These are phyloP conservation scores for Hypocreales sp. DNA, from an alignment of 2,329 filamentous ascomycete genomes.

Conservation along the genomic window DNA sequence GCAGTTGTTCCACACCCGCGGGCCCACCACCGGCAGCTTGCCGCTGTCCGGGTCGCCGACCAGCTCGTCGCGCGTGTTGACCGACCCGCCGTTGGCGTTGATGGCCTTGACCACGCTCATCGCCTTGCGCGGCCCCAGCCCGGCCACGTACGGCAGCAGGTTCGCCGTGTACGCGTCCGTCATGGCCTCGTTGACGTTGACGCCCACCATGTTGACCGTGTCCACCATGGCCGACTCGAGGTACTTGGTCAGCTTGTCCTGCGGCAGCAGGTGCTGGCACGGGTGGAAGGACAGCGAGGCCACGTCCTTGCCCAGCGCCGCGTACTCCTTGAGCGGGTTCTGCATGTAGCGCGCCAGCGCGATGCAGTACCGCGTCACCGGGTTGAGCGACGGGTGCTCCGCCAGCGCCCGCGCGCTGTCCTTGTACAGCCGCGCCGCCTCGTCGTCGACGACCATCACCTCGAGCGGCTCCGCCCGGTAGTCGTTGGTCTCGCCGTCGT, in stretches of 20 bases:
- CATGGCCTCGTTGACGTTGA: constrained; percentile 88
- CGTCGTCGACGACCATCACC: constrained; percentile 85
- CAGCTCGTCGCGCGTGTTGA: constrained; percentile 73
- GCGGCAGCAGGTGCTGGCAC: constrained; percentile 74
- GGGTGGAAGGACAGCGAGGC: constrained; percentile 77
- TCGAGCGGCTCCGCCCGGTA: constrained; percentile 69
- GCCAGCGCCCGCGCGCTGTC: constrained; percentile 64
- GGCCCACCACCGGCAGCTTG: constrained; percentile 65
- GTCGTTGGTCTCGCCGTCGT: constrained; percentile 61
- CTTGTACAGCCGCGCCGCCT: constrained; percentile 92
- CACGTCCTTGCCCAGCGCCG: constrained; percentile 77
- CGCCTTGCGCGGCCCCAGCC: constrained; percentile 83
- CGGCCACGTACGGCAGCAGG: constrained; percentile 78
- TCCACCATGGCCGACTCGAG: constrained; percentile 96
- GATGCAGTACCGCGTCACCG: constrained; percentile 77
- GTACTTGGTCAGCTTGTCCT: constrained; percentile 73
- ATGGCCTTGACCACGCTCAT: constrained; percentile 62
- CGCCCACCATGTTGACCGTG: constrained; percentile 92
- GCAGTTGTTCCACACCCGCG: constrained; percentile 90
- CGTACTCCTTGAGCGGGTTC: constrained; percentile 92
- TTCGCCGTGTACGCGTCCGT: constrained; percentile 70
- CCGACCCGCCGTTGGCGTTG: constrained; percentile 75
- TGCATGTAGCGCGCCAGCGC: constrained; percentile 84
- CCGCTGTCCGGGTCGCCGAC: constrained; percentile 75
- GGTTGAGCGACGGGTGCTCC: constrained; percentile 68